Evolutionary conservation across 306 rosid species (phyloP).

Genomic region (Dalbergia oliveri): DNA sequence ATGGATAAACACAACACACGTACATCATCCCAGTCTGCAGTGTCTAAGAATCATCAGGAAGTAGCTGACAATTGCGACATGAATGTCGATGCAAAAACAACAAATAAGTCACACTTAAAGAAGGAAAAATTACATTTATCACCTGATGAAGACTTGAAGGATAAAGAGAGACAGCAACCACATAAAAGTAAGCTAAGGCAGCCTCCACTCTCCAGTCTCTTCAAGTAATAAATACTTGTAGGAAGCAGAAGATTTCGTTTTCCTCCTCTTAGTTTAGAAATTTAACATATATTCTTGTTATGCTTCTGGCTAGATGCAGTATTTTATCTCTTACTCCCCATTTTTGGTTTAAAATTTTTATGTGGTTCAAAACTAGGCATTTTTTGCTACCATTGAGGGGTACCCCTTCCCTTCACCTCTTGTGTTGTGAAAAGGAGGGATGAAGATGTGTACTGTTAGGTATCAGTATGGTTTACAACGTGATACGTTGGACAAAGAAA

Average conservation of each 20-base stretch:
- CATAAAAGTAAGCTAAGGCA: slow-evolving; percentile 35
- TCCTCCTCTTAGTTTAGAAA: slow-evolving; percentile 37
- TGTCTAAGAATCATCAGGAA: slow-evolving; percentile 44
- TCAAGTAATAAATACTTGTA: slow-evolving; percentile 47
- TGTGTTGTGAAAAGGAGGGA: neutral
- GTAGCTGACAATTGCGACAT: slow-evolving; percentile 31
- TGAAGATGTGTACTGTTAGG: neutral
- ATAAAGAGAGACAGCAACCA: slow-evolving; percentile 29
- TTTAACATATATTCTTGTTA: neutral
- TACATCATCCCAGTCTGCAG: slow-evolving; percentile 22
- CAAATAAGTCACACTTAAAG: slow-evolving; percentile 22
- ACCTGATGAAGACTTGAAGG: slow-evolving; percentile 27
- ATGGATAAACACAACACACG: slow-evolving; percentile 26
- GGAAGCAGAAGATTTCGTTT: slow-evolving; percentile 26
- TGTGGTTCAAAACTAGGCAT: slow-evolving; percentile 10
- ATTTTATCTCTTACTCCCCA: neutral
- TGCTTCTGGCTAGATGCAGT: neutral
- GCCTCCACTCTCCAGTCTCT: slow-evolving; percentile 60
- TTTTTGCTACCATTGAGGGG: slow-evolving; percentile 28
- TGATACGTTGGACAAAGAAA: neutral
- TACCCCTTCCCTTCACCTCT: slow-evolving; percentile 9
- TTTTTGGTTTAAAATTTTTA: neutral
- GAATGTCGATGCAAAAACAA: slow-evolving; percentile 35
- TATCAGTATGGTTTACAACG: neutral
- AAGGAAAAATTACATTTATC: slow-evolving; percentile 29